phyloP scores from a whole-genome alignment of 2,329 filamentous ascomycete species.

The Penicillium decumbens region DNA sequence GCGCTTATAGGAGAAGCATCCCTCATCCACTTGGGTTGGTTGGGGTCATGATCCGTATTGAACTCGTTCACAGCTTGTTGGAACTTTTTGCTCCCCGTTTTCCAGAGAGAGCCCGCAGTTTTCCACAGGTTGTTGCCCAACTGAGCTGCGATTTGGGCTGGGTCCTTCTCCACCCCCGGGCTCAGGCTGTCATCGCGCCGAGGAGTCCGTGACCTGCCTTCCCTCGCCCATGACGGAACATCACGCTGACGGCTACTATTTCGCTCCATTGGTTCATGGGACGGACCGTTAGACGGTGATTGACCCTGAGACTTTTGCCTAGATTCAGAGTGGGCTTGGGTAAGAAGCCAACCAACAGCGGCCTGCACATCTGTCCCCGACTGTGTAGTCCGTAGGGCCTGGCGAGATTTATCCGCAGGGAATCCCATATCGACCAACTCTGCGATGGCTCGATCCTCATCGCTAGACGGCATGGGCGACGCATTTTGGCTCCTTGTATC shows the following conservation, averaged over 20 bases:
- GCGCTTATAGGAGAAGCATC: slow-evolving; percentile 50
- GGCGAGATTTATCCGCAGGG: slow-evolving; percentile 71
- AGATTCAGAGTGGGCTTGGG: slow-evolving; percentile 81
- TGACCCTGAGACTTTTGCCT: slow-evolving; percentile 59
- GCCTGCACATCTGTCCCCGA: slow-evolving; percentile 75
- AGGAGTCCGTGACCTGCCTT: slow-evolving; percentile 37
- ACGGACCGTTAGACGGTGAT: slow-evolving; percentile 18
- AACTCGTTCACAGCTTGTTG: slow-evolving; percentile 90
- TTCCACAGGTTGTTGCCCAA: slow-evolving; percentile 83
- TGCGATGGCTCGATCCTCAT: slow-evolving; percentile 73
- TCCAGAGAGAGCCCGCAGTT: slow-evolving; percentile 92
- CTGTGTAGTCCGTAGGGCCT: slow-evolving; percentile 74
- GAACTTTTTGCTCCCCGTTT: slow-evolving; percentile 84
- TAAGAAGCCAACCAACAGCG: slow-evolving; percentile 82
- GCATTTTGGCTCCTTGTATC: slow-evolving; percentile 14
- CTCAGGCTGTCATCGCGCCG: slow-evolving; percentile 30
- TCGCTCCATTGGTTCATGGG: slow-evolving; percentile 19
- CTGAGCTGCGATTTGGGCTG: slow-evolving; percentile 74
- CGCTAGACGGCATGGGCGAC: slow-evolving; percentile 38
- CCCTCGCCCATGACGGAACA: slow-evolving; percentile 60
- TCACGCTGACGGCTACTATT: slow-evolving; percentile 30
- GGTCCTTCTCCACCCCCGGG: slow-evolving; percentile 61
- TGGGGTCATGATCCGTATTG: slow-evolving; percentile 65
- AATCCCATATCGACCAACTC: slow-evolving; percentile 96
- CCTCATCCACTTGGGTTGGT: slow-evolving; percentile 93